Conservation (phyloP, 2,329 filamentous ascomycete species). For the Ophiocordyceps sinensis region DNA sequence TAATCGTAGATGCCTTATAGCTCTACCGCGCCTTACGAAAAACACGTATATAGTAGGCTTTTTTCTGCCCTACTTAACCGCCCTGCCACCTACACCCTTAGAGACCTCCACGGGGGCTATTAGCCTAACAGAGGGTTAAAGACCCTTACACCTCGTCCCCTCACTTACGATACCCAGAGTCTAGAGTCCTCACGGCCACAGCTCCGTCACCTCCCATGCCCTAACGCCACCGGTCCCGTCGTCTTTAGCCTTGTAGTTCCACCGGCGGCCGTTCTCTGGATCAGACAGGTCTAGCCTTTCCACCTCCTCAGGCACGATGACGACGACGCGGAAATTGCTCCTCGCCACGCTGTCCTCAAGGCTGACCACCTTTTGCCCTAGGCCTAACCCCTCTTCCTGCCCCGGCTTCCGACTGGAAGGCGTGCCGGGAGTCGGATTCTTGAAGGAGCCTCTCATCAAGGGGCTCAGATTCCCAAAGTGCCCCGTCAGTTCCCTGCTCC, state of each 20-base stretch:
- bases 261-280: slow-evolving; percentile 46
- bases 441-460: slow-evolving; percentile 62
- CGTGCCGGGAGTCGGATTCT: slow-evolving; percentile 54
- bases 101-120: no score
- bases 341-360: slow-evolving; percentile 58
- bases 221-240: slow-evolving; percentile 17
- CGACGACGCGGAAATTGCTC: slow-evolving; percentile 67
- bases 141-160: no score
- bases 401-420: slow-evolving; percentile 36
- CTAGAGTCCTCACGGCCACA: slow-evolving; percentile 41
- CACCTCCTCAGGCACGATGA: slow-evolving; percentile 65
- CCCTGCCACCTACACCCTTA: no score
- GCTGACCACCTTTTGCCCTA: slow-evolving; percentile 54
- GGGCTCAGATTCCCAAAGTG: slow-evolving; percentile 86
- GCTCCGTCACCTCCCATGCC: slow-evolving; percentile 53
- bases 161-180: no score
- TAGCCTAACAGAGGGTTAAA: no score
- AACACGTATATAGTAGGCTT: no score
- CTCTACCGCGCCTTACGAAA: no score
- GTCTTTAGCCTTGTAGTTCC: slow-evolving; percentile 44
- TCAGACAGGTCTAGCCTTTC: slow-evolving; percentile 61
- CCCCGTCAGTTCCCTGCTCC: slow-evolving; percentile 63
- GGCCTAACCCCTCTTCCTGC: slow-evolving; percentile 17
- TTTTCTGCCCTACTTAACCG: no score
- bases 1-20: no score